Evolutionary conservation across 2,329 filamentous ascomycete species (phyloP).

Genomic region (Teratosphaeria zuluensis): DNA sequence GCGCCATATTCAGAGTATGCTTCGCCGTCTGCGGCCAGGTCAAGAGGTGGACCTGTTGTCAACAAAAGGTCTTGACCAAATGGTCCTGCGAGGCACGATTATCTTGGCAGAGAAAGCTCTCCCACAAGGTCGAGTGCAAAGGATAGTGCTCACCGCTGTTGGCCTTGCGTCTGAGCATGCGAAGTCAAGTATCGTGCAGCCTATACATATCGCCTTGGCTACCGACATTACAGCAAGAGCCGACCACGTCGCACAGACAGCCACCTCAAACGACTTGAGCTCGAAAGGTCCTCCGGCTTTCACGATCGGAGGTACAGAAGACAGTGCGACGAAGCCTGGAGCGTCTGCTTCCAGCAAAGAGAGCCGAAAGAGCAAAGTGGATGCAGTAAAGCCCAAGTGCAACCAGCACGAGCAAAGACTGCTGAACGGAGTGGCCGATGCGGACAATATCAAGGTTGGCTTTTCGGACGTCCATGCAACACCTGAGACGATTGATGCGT

Average conservation of each 20-base stretch:
- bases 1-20: conserved; percentile 55
- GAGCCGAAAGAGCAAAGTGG: conserved; percentile 23
- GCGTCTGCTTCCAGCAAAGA: conserved; percentile 2
- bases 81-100: conserved; percentile 21
- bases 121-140: conserved; percentile 48
- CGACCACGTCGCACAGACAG: conserved; percentile 11
- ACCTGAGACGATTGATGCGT: conserved; percentile 69
- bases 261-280: conserved; percentile 6
- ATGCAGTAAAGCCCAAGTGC: conserved; percentile 46
- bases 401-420: conserved; percentile 77
- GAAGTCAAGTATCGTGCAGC: conserved; percentile 20
- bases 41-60: conserved; percentile 13
- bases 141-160: conserved; percentile 45
- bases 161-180: conserved; percentile 36
- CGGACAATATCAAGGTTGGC: conserved; percentile 71
- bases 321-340: not conserved
- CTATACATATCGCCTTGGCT: conserved; percentile 28
- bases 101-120: conserved; percentile 46
- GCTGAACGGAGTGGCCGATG: conserved; percentile 70
- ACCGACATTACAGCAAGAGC: conserved; percentile 7
- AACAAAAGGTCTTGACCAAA: conserved; percentile 9
- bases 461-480: conserved; percentile 82
- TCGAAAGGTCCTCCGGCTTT: conserved; percentile 1
- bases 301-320: not conserved
- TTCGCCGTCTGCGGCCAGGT: conserved; percentile 36